Conservation (phyloP, 2,329 filamentous ascomycete species). For the Phaeosphaeriaceae sp. region DNA sequence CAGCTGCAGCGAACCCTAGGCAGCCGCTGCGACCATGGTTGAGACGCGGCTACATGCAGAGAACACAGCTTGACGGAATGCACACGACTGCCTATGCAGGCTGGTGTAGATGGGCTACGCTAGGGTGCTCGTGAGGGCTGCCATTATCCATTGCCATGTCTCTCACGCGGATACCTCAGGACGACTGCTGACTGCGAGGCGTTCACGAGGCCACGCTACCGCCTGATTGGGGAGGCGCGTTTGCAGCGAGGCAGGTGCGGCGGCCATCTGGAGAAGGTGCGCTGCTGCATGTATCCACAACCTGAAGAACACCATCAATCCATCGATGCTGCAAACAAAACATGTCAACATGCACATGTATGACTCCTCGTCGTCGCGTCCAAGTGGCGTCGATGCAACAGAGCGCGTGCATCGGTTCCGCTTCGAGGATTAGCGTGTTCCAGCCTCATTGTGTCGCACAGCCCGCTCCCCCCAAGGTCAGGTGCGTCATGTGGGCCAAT, state of each 20-base stretch:
- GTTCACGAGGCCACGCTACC: constrained; percentile 23
- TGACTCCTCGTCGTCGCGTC: constrained; percentile 2
- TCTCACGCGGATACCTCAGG: constrained; percentile 27
- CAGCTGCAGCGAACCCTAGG: constrained; percentile 19
- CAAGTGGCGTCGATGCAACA: background rate
- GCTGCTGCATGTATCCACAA: background rate
- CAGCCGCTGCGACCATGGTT: constrained; percentile 16
- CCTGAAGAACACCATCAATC: too few species aligned
- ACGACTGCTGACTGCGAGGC: constrained; percentile 21
- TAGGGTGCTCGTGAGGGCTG: constrained; percentile 8
- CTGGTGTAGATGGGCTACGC: constrained; percentile 10
- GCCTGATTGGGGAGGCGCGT: constrained; percentile 14
- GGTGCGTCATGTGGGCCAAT: constrained; percentile 21
- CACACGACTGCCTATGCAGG: constrained; percentile 8
- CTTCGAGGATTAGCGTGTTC: constrained; percentile 15
- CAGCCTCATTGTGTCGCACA: constrained; percentile 26
- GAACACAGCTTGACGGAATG: constrained; percentile 8
- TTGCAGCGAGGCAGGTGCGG: background rate
- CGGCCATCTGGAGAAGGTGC: background rate
- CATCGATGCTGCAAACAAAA: background rate
- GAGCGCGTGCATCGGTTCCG: constrained; percentile 15
- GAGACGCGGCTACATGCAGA: background rate
- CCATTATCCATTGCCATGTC: constrained; percentile 11
- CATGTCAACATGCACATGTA: background rate
- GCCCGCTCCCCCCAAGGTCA: constrained; percentile 25